A percentile compares a stretch with the other conserved stretches of the same genome.
Conservation (phyloP, 768 basidiomycete genomes). For the Cystofilobasidium macerans region DNA sequence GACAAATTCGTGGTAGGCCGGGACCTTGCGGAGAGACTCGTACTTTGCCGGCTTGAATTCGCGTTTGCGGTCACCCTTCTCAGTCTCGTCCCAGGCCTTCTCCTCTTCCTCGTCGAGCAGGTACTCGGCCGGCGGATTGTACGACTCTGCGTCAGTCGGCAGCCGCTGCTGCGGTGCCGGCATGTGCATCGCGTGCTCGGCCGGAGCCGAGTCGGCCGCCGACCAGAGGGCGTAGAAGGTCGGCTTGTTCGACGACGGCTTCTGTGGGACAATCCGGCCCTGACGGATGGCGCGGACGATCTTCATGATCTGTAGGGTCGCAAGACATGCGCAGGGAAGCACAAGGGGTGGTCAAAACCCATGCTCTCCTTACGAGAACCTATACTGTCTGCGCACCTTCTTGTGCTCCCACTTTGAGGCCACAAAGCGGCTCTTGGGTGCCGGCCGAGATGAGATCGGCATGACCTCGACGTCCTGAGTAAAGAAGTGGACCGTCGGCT, state of each 20-base stretch:
- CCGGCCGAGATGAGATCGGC: constrained; percentile 81
- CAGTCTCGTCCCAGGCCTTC: constrained; percentile 66
- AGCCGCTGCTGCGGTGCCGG: constrained; percentile 83
- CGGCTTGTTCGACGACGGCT: constrained; percentile 59
- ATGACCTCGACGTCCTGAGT: constrained; percentile 83
- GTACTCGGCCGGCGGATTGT: constrained; percentile 97
- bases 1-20: constrained; percentile 81
- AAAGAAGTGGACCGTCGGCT: constrained; percentile 91
- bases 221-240: constrained; percentile 85
- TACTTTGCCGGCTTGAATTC: constrained; percentile 84
- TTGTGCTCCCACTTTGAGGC: constrained; percentile 99
- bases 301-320: constrained; percentile 76
- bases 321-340: too few relatives aligned
- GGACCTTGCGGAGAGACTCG: constrained; percentile 72
- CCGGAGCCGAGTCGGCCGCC: constrained; percentile 45
- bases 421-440: constrained; percentile 92
- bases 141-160: constrained; percentile 90
- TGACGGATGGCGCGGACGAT: constrained; percentile 96
- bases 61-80: constrained; percentile 78
- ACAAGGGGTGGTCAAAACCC: not conserved
- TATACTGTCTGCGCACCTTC: constrained; percentile 58
- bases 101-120: constrained; percentile 72
- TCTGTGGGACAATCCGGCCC: constrained; percentile 83
- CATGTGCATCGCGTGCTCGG: constrained; percentile 73
- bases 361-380: too few relatives aligned